Conservation (phyloP, 768 basidiomycete genomes). For the Lanmaoa pseudosensibilis region DNA sequence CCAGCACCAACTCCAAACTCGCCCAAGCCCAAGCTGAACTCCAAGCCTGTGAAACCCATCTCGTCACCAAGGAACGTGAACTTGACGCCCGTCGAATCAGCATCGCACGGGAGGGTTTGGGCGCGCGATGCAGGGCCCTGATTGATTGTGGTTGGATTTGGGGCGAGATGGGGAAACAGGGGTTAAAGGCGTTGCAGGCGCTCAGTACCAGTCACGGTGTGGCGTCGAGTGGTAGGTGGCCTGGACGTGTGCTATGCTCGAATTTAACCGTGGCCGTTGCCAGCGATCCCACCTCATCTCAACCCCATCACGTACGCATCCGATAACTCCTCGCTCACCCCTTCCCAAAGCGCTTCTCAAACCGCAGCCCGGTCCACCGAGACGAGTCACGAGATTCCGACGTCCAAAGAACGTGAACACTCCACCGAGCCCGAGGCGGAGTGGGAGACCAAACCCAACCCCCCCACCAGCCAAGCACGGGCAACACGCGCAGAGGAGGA, state of each 20-base stretch:
- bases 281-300: conserved; percentile 6
- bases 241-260: not conserved
- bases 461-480: not conserved
- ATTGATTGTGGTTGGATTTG: conserved; percentile 69
- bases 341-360: conserved; percentile 79
- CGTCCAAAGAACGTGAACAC: conserved; percentile 5
- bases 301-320: conserved; percentile 38
- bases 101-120: conserved; percentile 63
- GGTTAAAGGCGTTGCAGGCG: conserved; percentile 36
- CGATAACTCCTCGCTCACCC: conserved; percentile 64
- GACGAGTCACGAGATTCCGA: conserved; percentile 14
- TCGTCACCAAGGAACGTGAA: conserved; percentile 68
- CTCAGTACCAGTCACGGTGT: conserved; percentile 2
- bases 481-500: not conserved
- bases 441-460: not conserved
- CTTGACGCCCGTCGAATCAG: conserved; percentile 51
- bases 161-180: conserved; percentile 66
- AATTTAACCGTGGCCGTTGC: not conserved
- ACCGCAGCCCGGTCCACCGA: conserved; percentile 19
- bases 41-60: conserved; percentile 78
- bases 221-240: not conserved
- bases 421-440: not conserved
- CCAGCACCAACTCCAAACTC: conserved; percentile 45
- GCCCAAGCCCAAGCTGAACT: conserved; percentile 70
- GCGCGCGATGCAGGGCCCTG: conserved; percentile 61